Percentiles rank a stretch among this genome's conserved stretches.
phyloP scores from a whole-genome alignment of 2,329 filamentous ascomycete genomes.

The Venturia asperata region DNA sequence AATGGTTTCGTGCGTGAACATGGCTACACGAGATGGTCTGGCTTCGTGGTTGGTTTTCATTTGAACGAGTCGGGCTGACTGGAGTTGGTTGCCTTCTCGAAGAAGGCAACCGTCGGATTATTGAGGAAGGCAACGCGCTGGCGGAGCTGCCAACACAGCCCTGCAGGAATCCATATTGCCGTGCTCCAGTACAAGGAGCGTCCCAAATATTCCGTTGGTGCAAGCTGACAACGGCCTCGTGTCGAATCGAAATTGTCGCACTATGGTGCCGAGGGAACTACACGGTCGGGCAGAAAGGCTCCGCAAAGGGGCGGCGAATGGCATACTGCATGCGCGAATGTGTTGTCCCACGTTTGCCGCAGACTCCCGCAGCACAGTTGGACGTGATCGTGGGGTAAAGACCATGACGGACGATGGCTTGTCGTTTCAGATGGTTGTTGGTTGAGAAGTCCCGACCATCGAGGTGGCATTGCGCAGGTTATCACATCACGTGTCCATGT shows the following conservation, averaged over 20 bases:
- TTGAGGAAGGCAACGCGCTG: conserved; percentile 5
- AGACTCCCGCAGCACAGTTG: neutral
- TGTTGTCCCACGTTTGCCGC: neutral
- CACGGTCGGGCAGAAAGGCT: neutral
- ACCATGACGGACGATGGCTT: neutral
- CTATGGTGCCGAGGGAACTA: conserved; percentile 5
- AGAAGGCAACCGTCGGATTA: conserved; percentile 1
- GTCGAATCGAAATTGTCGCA: neutral
- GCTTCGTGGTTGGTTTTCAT: conserved; percentile 2
- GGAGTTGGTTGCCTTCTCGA: conserved; percentile 7
- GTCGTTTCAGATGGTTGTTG: neutral
- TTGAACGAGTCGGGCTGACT: neutral
- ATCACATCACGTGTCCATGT: too few species aligned
- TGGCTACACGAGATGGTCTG: neutral
- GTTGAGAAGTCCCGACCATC: neutral
- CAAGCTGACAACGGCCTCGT: neutral
- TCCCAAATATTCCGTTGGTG: neutral
- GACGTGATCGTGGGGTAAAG: neutral
- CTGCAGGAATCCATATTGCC: neutral
- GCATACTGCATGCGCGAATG: neutral
- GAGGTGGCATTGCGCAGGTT: too few species aligned
- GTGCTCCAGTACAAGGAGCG: neutral
- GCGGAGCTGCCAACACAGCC: neutral
- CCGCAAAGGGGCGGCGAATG: conserved; percentile 4
- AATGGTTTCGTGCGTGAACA: neutral